Percentiles rank a stretch among this genome's conserved stretches.
Evolutionary conservation across 352 stramenopile genomes (phyloP).

Genomic region (Chrysophaeum taylorii): DNA sequence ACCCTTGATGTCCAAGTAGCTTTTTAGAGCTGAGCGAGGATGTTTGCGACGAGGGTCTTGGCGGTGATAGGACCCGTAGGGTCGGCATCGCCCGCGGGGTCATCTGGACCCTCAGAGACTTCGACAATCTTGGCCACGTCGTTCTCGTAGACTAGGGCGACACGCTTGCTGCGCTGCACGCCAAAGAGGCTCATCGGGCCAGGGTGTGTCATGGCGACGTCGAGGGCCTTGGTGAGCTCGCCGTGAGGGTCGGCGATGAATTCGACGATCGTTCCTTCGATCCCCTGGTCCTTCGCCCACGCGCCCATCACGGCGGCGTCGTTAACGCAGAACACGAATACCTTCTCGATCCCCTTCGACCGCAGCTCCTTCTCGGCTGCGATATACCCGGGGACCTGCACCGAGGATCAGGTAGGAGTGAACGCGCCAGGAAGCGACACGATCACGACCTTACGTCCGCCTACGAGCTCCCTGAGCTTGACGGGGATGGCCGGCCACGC

Average conservation of each 20-base stretch:
- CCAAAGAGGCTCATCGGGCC: slow-evolving; percentile 28
- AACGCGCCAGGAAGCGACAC: slow-evolving; percentile 51
- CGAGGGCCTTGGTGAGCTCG: slow-evolving; percentile 43
- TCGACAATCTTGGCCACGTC: slow-evolving; percentile 30
- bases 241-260: slow-evolving; percentile 41
- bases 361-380: slow-evolving; percentile 40
- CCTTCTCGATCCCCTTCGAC: slow-evolving; percentile 32
- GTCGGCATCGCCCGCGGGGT: slow-evolving; percentile 34
- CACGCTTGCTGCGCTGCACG: slow-evolving; percentile 34
- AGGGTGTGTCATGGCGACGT: slow-evolving; percentile 39
- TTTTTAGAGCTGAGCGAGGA: slow-evolving; percentile 5
- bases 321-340: slow-evolving; percentile 45
- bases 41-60: slow-evolving; percentile 27
- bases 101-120: slow-evolving; percentile 29
- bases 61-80: slow-evolving; percentile 28
- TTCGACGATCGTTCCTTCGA: slow-evolving; percentile 34
- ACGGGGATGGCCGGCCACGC: slow-evolving; percentile 21
- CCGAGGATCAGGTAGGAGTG: slow-evolving; percentile 51
- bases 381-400: slow-evolving; percentile 50
- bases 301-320: slow-evolving; percentile 42
- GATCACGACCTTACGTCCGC: slow-evolving; percentile 39
- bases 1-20: no score
- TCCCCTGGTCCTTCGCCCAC: slow-evolving; percentile 45
- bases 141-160: slow-evolving; percentile 35
- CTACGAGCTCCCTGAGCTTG: slow-evolving; percentile 37